Evolutionary conservation across 148 eudicot species (phyloP), one percentile per base, ranked within the genome.

Genomic region (Rhododendron griersonianum): DNA sequence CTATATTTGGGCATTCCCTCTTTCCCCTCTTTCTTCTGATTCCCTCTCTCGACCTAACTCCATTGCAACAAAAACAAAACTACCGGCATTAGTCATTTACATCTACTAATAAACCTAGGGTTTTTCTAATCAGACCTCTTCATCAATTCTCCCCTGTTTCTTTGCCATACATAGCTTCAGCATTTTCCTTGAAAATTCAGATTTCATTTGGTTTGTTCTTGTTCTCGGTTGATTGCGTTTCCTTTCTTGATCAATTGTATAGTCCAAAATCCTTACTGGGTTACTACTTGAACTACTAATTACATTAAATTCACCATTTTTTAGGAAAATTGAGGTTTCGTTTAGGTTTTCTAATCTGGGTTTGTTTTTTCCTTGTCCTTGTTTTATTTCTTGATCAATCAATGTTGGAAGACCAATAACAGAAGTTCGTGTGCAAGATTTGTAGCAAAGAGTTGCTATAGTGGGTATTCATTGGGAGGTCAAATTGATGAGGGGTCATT

Each of bases 381-480:
- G 30, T 61, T 14, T 50, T 25, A 28, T 48, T 87, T 65, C 37
- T 84, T 18, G 25, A 80, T 84, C 75, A 11, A 74, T 61, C 23
- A 76, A 91, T 88, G 91, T 89, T 85, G n/a, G 83, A 89, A 44
- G 85, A 45, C 82, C 88, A 84, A 69, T 89, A 87, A 86, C 83
- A 65, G 84, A 87, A 77, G 84, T 86, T 67, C n/a, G 25, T 85
- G 16, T 91, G 91, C 87, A 91, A 85, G 81, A 82, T 91, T 81
- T 91, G 93, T 81, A 83, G 87, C 59, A 86, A 86, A 85, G 82
- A 67, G n/a, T 87, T 86, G 86, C 23, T 63, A 2, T 1, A 89
- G 84, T 83, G 87, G 92, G 50, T 86, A 86, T 76, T 87, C 90
- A n/a, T 65, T 90, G 83, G 91, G 89, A 55, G 94, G 93, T 81